Conservation (phyloP, 176 grass and related monocot genomes). For the Aegilops tauschii region DNA sequence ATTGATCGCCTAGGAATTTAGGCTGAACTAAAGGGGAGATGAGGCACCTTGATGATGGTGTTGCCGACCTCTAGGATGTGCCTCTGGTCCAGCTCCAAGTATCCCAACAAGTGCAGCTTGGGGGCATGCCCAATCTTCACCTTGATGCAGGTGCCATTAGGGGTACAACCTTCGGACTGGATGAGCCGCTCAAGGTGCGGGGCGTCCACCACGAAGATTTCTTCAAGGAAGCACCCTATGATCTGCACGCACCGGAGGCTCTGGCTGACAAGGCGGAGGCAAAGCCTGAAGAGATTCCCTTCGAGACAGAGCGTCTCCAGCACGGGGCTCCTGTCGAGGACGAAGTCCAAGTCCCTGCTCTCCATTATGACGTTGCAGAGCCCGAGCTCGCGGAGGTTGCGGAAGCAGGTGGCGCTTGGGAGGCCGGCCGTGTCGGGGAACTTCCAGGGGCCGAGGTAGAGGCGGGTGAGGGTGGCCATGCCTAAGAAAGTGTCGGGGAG, state of each 20-base stretch:
- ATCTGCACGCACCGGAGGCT: neutral
- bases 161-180: neutral
- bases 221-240: neutral
- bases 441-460: constrained; percentile 1
- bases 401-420: neutral
- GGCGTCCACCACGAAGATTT: neutral
- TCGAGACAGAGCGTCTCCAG: neutral
- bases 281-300: neutral
- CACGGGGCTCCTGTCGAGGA: constrained; percentile 3
- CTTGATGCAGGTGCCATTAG: neutral
- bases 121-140: neutral
- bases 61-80: constrained; percentile 6
- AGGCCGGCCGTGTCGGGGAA: neutral
- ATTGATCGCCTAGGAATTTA: neutral
- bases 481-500: neutral
- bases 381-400: neutral
- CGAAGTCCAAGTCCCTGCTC: constrained; percentile 8
- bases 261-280: neutral
- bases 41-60: constrained; percentile 4
- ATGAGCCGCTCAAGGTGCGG: neutral
- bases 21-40: neutral
- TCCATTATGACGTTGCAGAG: neutral
- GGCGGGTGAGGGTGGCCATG: neutral
- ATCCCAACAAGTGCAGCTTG: neutral
- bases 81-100: neutral